Conservation (phyloP, 2,329 filamentous ascomycete species). For the Aspergillus fijiensis region DNA sequence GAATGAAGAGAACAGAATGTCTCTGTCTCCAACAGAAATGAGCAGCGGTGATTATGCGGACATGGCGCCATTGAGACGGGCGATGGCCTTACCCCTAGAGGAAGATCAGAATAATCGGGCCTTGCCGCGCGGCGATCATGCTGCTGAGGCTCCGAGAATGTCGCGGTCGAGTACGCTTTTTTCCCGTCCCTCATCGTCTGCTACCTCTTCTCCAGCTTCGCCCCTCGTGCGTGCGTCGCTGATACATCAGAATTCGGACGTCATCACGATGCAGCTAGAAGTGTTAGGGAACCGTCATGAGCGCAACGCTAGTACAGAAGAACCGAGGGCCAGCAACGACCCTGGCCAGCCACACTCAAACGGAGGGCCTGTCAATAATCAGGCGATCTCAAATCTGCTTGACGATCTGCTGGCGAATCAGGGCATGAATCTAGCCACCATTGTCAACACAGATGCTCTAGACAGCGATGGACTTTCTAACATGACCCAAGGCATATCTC, state of each 20-base stretch:
- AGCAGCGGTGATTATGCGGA: slow-evolving; percentile 34
- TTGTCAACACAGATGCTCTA: slow-evolving; percentile 16
- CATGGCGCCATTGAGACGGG: slow-evolving; percentile 25
- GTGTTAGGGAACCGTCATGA: slow-evolving; percentile 35
- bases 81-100: slow-evolving; percentile 19
- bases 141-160: slow-evolving; percentile 22
- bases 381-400: slow-evolving; percentile 37
- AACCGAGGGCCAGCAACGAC: slow-evolving; percentile 16
- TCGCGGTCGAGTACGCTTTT: slow-evolving; percentile 44
- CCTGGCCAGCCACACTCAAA: slow-evolving; percentile 13
- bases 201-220: slow-evolving; percentile 42
- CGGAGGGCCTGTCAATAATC: slow-evolving; percentile 23
- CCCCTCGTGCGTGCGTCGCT: slow-evolving; percentile 45
- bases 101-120: not conserved
- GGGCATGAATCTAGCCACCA: slow-evolving; percentile 22
- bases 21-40: slow-evolving; percentile 42
- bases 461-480: slow-evolving; percentile 28
- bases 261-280: slow-evolving; percentile 47
- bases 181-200: slow-evolving; percentile 41
- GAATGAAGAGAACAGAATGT: slow-evolving; percentile 38
- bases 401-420: slow-evolving; percentile 35
- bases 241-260: slow-evolving; percentile 44
- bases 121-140: slow-evolving; percentile 7
- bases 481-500: slow-evolving; percentile 21
- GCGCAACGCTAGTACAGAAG: slow-evolving; percentile 20